Evolutionary conservation across 2,329 filamentous ascomycete species (phyloP).

Genomic region (Aspergillus texensis): DNA sequence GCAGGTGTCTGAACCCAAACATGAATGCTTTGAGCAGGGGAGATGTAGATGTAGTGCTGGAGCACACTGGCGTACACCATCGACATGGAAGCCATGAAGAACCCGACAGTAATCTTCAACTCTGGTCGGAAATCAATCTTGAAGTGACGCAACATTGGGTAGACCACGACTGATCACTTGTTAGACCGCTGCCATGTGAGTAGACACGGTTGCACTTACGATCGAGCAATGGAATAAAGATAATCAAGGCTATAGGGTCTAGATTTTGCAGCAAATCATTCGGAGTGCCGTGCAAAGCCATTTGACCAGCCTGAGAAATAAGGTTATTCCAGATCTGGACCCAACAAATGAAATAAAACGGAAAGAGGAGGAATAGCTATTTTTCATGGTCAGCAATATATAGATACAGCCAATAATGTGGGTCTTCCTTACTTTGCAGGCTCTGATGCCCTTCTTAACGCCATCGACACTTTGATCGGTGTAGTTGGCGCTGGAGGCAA

Average conservation of each 20-base stretch:
- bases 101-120: slow-evolving; percentile 68
- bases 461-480: slow-evolving; percentile 65
- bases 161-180: slow-evolving; percentile 33
- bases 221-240: slow-evolving; percentile 69
- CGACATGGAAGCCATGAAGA: slow-evolving; percentile 60
- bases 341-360: slow-evolving; percentile 53
- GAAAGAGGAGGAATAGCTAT: slow-evolving; percentile 62
- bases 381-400: neutral
- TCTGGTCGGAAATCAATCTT: slow-evolving; percentile 34
- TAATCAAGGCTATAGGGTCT: slow-evolving; percentile 69
- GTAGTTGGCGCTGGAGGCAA: slow-evolving; percentile 25
- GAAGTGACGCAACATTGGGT: slow-evolving; percentile 58
- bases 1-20: slow-evolving; percentile 31
- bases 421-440: slow-evolving; percentile 56
- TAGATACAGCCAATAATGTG: neutral
- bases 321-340: slow-evolving; percentile 43
- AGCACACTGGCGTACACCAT: slow-evolving; percentile 55
- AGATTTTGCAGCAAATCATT: slow-evolving; percentile 72
- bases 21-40: slow-evolving; percentile 24
- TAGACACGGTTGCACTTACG: slow-evolving; percentile 44
- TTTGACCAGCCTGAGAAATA: slow-evolving; percentile 42
- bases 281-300: slow-evolving; percentile 64
- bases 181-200: neutral
- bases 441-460: slow-evolving; percentile 59
- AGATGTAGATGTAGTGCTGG: slow-evolving; percentile 37